Evolutionary conservation across 1,139 yeast genomes (phyloP).

Genomic region (Hyphopichia khmerensis): DNA sequence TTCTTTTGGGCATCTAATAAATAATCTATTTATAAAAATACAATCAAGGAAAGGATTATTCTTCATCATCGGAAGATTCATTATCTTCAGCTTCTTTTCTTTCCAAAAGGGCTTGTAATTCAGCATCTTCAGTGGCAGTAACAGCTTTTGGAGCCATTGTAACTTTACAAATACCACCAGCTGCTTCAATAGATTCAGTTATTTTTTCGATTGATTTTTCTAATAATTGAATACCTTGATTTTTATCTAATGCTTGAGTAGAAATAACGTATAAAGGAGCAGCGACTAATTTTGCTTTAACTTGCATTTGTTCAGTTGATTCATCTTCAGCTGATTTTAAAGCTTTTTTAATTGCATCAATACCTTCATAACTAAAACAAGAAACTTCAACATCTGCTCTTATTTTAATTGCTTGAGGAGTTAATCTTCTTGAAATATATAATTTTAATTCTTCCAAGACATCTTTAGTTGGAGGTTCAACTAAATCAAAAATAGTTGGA

Average conservation of each 20-base stretch:
- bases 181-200: conserved; percentile 61
- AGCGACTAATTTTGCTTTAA: conserved; percentile 93
- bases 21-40: neutral
- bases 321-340: conserved; percentile 82
- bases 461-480: conserved; percentile 69
- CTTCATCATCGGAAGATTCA: conserved; percentile 45
- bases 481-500: conserved; percentile 79
- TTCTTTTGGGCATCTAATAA: neutral
- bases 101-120: conserved; percentile 86
- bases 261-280: conserved; percentile 96
- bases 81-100: conserved; percentile 50
- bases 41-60: conserved; percentile 14
- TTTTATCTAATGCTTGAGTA: conserved; percentile 89
- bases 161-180: conserved; percentile 87
- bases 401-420: conserved; percentile 97
- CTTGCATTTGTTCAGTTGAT: conserved; percentile 79
- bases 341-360: conserved; percentile 87
- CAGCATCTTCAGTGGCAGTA: conserved; percentile 97
- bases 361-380: conserved; percentile 96
- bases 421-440: conserved; percentile 88
- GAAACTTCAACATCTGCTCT: conserved; percentile 98
- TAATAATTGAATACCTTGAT: conserved; percentile 77
- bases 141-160: conserved; percentile 99
- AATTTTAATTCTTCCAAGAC: conserved; percentile 77
- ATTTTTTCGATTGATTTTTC: conserved; percentile 79